Conservation (phyloP, 352 stramenopile genomes). For the Phytophthora meadii region DNA sequence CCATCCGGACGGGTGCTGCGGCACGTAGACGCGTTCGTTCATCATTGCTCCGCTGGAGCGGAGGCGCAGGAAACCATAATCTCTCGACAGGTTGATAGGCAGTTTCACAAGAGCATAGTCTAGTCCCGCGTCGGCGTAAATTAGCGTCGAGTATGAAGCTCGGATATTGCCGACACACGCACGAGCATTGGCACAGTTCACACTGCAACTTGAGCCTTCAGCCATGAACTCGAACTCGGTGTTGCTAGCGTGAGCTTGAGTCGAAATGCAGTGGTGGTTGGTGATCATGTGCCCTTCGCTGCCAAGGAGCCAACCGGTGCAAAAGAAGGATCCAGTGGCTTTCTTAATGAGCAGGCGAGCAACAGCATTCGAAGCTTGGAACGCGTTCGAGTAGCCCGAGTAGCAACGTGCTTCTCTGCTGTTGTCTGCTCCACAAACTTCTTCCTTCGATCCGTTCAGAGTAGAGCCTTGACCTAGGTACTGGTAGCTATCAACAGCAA, state of each 20-base stretch:
- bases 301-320: constrained; percentile 79
- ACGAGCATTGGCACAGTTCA: constrained; percentile 40
- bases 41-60: constrained; percentile 53
- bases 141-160: constrained; percentile 39
- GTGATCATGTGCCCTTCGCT: constrained; percentile 80
- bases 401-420: constrained; percentile 71
- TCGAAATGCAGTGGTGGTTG: constrained; percentile 83
- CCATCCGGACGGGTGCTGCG: constrained; percentile 68
- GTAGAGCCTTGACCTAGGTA: constrained; percentile 39
- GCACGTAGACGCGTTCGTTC: constrained; percentile 66
- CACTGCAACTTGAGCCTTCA: constrained; percentile 42
- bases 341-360: constrained; percentile 76
- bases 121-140: constrained; percentile 42
- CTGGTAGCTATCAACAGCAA: constrained; percentile 59
- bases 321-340: constrained; percentile 57
- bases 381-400: constrained; percentile 17
- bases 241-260: constrained; percentile 50
- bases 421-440: constrained; percentile 69
- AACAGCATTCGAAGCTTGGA: constrained; percentile 46
- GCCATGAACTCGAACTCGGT: constrained; percentile 79
- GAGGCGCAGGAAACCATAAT: constrained; percentile 68
- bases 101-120: constrained; percentile 82
- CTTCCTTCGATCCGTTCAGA: constrained; percentile 46
- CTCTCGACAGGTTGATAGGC: constrained; percentile 47
- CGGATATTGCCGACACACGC: constrained; percentile 48